A percentile compares a stretch with the other conserved stretches of the same genome.
Evolutionary conservation across 768 basidiomycete genomes (phyloP).

Genomic region (Termitomyces sp.): DNA sequence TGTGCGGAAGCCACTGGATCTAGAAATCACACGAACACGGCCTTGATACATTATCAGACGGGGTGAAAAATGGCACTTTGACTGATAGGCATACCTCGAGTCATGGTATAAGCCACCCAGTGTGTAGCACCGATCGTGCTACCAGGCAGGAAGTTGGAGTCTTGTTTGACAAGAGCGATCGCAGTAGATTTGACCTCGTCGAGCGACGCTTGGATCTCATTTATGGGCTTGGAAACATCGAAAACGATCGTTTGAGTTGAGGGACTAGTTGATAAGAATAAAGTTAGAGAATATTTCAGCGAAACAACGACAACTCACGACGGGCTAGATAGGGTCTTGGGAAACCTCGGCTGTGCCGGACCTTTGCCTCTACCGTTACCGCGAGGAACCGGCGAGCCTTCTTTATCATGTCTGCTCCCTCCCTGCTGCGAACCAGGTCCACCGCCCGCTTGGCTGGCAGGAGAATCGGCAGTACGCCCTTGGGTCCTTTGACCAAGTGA

Average conservation of each 20-base stretch:
- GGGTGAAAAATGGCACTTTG: background rate
- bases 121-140: slow-evolving; percentile 88
- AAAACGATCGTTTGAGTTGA: slow-evolving; percentile 69
- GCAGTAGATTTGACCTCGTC: slow-evolving; percentile 87
- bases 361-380: slow-evolving; percentile 35
- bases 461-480: slow-evolving; percentile 48
- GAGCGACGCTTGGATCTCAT: slow-evolving; percentile 70
- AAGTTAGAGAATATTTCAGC: slow-evolving; percentile 3
- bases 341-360: slow-evolving; percentile 37
- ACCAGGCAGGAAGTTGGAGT: slow-evolving; percentile 78
- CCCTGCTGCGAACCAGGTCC: slow-evolving; percentile 16
- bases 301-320: slow-evolving; percentile 34
- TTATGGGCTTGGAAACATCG: slow-evolving; percentile 70
- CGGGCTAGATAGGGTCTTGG: slow-evolving; percentile 53
- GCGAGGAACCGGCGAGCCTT: slow-evolving; percentile 65
- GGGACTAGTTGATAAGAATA: slow-evolving; percentile 32
- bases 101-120: slow-evolving; percentile 94
- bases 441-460: slow-evolving; percentile 38
- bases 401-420: slow-evolving; percentile 56
- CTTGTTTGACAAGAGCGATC: slow-evolving; percentile 85
- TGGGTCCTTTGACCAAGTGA: slow-evolving; percentile 46
- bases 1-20: slow-evolving; percentile 85
- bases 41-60: slow-evolving; percentile 31
- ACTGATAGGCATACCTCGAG: slow-evolving; percentile 53
- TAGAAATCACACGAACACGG: slow-evolving; percentile 84